phyloP scores from a whole-genome alignment of 1,284 basidiomycete species.

The Entoloma clypeatum region DNA sequence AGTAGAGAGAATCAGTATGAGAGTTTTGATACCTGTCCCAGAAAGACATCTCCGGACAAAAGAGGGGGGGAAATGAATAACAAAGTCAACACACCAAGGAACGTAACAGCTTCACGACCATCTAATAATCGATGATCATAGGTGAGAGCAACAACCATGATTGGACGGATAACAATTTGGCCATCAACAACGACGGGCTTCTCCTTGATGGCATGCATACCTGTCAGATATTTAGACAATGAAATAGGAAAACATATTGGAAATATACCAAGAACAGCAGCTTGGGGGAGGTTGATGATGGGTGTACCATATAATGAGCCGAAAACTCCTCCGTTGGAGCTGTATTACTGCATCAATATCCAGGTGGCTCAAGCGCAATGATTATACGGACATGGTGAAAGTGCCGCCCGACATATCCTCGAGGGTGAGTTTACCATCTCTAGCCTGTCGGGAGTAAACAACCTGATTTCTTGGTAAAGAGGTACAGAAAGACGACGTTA shows the following conservation, averaged over 20 bases:
- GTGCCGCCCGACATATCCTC: constrained; percentile 97
- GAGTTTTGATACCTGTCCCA: constrained; percentile 1
- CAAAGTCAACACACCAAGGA: constrained; percentile 82
- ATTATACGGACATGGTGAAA: constrained; percentile 83
- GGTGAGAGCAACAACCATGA: constrained; percentile 94
- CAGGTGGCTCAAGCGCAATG: constrained; percentile 3
- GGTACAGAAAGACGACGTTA: constrained; percentile 23
- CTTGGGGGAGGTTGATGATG: constrained; percentile 95
- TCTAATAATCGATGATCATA: constrained; percentile 97
- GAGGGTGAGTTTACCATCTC: constrained; percentile 91
- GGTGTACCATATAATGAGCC: constrained; percentile 96
- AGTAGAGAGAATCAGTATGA: not conserved
- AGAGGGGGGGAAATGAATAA: not conserved
- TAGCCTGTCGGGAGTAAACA: constrained; percentile 53
- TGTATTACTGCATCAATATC: no score
- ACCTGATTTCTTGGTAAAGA: constrained; percentile 7
- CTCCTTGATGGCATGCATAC: constrained; percentile 97
- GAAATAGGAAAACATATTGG: constrained; percentile 1
- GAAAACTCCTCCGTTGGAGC: constrained; percentile 98
- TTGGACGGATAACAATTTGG: constrained; percentile 92
- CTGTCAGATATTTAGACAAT: constrained; percentile 30
- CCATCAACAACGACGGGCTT: constrained; percentile 90
- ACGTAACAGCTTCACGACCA: constrained; percentile 94
- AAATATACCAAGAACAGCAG: constrained; percentile 80
- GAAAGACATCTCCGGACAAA: not conserved